Conservation (phyloP, 2,329 filamentous ascomycete genomes). For the Trichoderma gracile region DNA sequence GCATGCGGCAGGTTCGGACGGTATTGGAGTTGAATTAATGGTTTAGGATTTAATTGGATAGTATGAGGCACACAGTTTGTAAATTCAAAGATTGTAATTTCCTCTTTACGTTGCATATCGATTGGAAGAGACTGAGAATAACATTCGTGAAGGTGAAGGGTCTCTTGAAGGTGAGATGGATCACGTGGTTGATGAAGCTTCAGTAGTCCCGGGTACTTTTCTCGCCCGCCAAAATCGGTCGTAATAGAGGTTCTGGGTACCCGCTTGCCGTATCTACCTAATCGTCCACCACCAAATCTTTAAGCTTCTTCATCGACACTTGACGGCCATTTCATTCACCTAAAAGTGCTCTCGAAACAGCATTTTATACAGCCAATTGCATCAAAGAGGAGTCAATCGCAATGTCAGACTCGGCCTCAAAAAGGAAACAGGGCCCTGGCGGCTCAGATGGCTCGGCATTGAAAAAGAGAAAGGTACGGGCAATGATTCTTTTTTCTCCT, state of each 20-base stretch:
- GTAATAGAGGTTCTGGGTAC: neutral
- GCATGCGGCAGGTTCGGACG: neutral
- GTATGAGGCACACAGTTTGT: neutral
- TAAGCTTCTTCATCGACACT: neutral
- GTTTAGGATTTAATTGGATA: neutral
- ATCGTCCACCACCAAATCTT: neutral
- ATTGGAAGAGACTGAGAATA: no score
- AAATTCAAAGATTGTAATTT: neutral
- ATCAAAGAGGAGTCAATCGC: neutral
- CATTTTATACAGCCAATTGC: neutral
- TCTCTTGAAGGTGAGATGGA: neutral
- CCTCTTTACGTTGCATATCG: neutral
- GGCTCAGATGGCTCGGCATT: conserved; percentile 32
- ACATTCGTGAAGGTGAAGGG: no score
- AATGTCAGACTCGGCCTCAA: conserved; percentile 39
- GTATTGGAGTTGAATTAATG: neutral
- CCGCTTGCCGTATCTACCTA: conserved; percentile 15
- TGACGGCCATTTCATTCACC: neutral
- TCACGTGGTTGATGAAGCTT: neutral
- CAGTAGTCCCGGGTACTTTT: neutral
- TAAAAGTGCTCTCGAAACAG: neutral
- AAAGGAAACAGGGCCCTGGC: conserved; percentile 41
- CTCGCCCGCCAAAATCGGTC: no score
- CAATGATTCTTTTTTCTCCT: neutral
- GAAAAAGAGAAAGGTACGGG: conserved; percentile 46